phyloP scores from a whole-genome alignment of 1,139 yeast genomes.

The Suhomyces terraborum region DNA sequence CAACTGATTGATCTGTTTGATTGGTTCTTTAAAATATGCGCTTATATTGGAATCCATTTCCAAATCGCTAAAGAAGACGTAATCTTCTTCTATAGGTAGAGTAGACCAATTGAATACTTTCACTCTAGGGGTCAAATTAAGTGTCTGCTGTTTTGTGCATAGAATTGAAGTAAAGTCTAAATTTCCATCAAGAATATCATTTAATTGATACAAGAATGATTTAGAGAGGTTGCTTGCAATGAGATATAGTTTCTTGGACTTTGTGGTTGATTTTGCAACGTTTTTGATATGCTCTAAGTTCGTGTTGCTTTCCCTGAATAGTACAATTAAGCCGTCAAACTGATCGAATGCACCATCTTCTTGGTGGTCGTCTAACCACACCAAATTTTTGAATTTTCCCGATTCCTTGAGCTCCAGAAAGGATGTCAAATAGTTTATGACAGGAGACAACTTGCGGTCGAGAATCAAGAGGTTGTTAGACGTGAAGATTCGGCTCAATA shows the following conservation, averaged over 20 bases:
- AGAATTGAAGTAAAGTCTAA: slow-evolving; percentile 19
- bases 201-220: slow-evolving; percentile 33
- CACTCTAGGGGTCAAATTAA: slow-evolving; percentile 18
- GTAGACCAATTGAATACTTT: slow-evolving; percentile 38
- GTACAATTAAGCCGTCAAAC: slow-evolving; percentile 40
- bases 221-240: slow-evolving; percentile 37
- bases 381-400: slow-evolving; percentile 59
- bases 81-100: slow-evolving; percentile 34
- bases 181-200: slow-evolving; percentile 24
- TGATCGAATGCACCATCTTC: slow-evolving; percentile 16
- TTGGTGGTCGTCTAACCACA: slow-evolving; percentile 48
- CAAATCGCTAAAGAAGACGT: slow-evolving; percentile 12
- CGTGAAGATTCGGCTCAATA: slow-evolving; percentile 32
- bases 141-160: slow-evolving; percentile 20
- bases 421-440: slow-evolving; percentile 61
- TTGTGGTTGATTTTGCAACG: slow-evolving; percentile 11
- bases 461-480: slow-evolving; percentile 51
- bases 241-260: slow-evolving; percentile 23
- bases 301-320: slow-evolving; percentile 28
- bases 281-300: slow-evolving; percentile 13
- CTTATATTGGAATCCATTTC: slow-evolving; percentile 22
- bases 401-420: slow-evolving; percentile 57
- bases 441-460: slow-evolving; percentile 55
- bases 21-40: slow-evolving; percentile 39
- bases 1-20: slow-evolving; percentile 34